Conservation (phyloP, 1,284 basidiomycete genomes). For the Ganoderma leucocontextum region DNA sequence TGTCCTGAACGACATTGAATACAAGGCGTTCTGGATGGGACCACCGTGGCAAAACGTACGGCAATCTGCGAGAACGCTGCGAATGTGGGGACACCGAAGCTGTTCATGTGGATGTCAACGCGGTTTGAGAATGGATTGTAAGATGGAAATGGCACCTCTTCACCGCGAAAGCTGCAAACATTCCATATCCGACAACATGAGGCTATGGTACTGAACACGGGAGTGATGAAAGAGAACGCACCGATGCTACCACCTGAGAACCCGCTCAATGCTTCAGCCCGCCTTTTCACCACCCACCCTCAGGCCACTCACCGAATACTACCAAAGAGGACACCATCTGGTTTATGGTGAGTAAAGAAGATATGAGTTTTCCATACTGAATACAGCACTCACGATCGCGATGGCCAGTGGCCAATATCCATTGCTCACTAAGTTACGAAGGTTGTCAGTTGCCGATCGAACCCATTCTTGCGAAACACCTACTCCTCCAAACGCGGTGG, state of each 20-base stretch:
- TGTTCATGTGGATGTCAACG: not conserved
- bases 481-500: conserved; percentile 32
- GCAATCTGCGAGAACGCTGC: conserved; percentile 24
- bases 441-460: not conserved
- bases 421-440: conserved; percentile 23
- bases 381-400: conserved; percentile 21
- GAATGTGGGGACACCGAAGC: conserved; percentile 23
- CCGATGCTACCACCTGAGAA: conserved; percentile 31
- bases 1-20: conserved; percentile 5
- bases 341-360: not conserved
- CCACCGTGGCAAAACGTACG: not conserved
- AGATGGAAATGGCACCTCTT: conserved; percentile 20
- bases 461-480: not conserved
- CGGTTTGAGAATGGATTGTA: not conserved
- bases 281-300: no score
- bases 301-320: conserved; percentile 24
- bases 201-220: not conserved
- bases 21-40: not conserved
- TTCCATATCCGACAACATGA: not conserved
- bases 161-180: conserved; percentile 25
- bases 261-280: not conserved
- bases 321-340: conserved; percentile 24
- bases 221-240: not conserved
- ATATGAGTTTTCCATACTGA: no score
- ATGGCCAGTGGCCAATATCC: conserved; percentile 22